Percentiles rank a stretch among this genome's conserved stretches.
Evolutionary conservation across 2,329 filamentous ascomycete species (phyloP).

Genomic region (Fusarium pseudocircinatum): DNA sequence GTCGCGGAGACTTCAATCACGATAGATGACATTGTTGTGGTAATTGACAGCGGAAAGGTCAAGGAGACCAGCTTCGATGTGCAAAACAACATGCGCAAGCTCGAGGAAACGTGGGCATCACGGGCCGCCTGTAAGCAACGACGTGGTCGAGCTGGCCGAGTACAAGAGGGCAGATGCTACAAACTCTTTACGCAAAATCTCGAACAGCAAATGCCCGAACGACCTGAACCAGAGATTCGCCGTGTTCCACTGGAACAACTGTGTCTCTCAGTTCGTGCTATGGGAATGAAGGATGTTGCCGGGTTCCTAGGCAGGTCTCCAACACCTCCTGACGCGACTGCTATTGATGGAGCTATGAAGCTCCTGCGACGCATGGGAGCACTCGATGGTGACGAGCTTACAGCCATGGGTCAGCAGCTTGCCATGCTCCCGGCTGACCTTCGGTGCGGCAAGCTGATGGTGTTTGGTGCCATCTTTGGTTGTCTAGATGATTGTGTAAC

Average conservation of each 20-base stretch:
- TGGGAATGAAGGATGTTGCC: slow-evolving; percentile 87
- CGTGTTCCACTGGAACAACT: slow-evolving; percentile 94
- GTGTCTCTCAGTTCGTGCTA: slow-evolving; percentile 92
- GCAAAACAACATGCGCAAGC: slow-evolving; percentile 89
- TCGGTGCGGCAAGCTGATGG: slow-evolving; percentile 91
- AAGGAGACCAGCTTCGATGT: slow-evolving; percentile 97
- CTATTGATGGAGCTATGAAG: slow-evolving; percentile 85
- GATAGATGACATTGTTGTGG: slow-evolving; percentile 95
- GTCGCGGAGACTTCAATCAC: slow-evolving; percentile 99
- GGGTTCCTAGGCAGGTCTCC: slow-evolving; percentile 85
- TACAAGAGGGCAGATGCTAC: slow-evolving; percentile 90
- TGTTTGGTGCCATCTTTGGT: slow-evolving; percentile 93
- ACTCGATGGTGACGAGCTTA: slow-evolving; percentile 85
- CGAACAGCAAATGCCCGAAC: slow-evolving; percentile 85
- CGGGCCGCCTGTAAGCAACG: slow-evolving; percentile 94
- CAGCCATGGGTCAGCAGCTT: slow-evolving; percentile 90
- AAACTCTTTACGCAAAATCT: slow-evolving; percentile 91
- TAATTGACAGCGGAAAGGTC: slow-evolving; percentile 93
- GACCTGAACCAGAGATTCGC: slow-evolving; percentile 92
- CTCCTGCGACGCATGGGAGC: slow-evolving; percentile 88
- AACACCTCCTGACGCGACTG: slow-evolving; percentile 85
- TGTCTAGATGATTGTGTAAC: slow-evolving; percentile 89
- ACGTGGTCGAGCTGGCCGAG: slow-evolving; percentile 90
- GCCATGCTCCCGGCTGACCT: slow-evolving; percentile 95
- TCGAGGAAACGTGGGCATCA: slow-evolving; percentile 96